A percentile compares a stretch with the other conserved stretches of the same genome.
These are phyloP conservation scores for Metahyphopichia silvanorum DNA, from an alignment of 805 yeast species.

Conservation along the genomic window DNA sequence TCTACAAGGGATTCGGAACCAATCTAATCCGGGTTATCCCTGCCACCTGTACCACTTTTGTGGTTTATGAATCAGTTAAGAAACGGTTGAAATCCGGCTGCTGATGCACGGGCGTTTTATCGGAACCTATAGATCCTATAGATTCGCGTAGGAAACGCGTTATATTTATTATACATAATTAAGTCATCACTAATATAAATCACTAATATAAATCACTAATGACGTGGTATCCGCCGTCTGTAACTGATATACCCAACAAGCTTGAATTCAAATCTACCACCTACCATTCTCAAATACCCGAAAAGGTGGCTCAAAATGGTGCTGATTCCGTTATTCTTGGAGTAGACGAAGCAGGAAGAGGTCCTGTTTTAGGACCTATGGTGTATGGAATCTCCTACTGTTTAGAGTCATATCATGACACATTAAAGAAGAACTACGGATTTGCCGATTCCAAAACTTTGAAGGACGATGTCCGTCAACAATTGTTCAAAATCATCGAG, in stretches of 20 bases:
- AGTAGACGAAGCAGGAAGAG: conserved; percentile 98
- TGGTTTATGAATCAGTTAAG: conserved; percentile 68
- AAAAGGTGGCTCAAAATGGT: conserved; percentile 23
- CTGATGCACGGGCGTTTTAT: background rate
- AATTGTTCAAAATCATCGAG: conserved; percentile 59
- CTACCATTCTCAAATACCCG: conserved; percentile 50
- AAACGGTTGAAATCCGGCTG: conserved; percentile 9
- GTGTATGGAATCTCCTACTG: conserved; percentile 90
- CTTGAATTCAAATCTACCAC: conserved; percentile 41
- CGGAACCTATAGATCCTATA: background rate
- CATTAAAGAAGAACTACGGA: conserved; percentile 56
- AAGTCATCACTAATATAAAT: too few species aligned
- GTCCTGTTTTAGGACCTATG: conserved; percentile 98
- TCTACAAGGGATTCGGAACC: conserved; percentile 81
- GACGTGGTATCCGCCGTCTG: conserved; percentile 35
- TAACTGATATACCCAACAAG: conserved; percentile 22
- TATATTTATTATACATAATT: conserved; percentile 1
- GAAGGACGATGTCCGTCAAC: conserved; percentile 65
- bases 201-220: too few species aligned
- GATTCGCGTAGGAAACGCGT: background rate
- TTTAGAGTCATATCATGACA: conserved; percentile 45
- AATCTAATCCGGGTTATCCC: conserved; percentile 84
- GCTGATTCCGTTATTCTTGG: conserved; percentile 61
- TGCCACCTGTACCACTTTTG: conserved; percentile 87
- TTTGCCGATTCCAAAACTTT: conserved; percentile 93